Evolutionary conservation across 2,329 filamentous ascomycete species (phyloP).

Genomic region (Colletotrichum salicis): DNA sequence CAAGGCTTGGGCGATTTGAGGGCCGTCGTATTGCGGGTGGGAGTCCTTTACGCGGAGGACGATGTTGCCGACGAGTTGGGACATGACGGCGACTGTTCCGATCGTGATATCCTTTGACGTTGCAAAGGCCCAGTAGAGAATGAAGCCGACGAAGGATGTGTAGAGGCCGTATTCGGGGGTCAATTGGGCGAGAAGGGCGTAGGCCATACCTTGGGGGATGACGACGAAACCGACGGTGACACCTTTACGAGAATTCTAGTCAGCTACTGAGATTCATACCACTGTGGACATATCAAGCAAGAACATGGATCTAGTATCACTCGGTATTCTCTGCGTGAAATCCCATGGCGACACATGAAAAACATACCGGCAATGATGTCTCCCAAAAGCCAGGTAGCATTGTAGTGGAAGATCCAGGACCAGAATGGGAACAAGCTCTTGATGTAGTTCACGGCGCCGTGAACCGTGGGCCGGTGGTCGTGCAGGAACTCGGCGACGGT

Average conservation of each 20-base stretch:
- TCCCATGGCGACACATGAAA: background rate
- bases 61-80: constrained; percentile 60
- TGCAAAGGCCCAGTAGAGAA: constrained; percentile 85
- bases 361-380: constrained; percentile 35
- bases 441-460: constrained; percentile 47
- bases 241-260: constrained; percentile 38
- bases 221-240: constrained; percentile 79
- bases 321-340: background rate
- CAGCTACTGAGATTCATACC: constrained; percentile 10
- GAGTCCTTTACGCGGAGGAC: constrained; percentile 49
- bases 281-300: too few relatives aligned
- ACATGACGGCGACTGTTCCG: constrained; percentile 62
- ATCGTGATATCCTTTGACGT: constrained; percentile 90
- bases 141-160: constrained; percentile 83
- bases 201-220: constrained; percentile 84
- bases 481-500: constrained; percentile 54
- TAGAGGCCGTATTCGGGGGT: constrained; percentile 79
- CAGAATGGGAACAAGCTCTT: constrained; percentile 59
- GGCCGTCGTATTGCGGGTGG: constrained; percentile 48
- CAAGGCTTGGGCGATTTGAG: constrained; percentile 56
- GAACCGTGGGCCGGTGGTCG: constrained; percentile 49
- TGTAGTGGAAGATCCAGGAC: constrained; percentile 56
- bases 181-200: constrained; percentile 77
- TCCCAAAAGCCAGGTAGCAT: constrained; percentile 35
- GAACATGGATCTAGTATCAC: too few relatives aligned